Evolutionary conservation across 2,329 filamentous ascomycete species (phyloP).

Genomic region (Pseudogymnoascus sp.): DNA sequence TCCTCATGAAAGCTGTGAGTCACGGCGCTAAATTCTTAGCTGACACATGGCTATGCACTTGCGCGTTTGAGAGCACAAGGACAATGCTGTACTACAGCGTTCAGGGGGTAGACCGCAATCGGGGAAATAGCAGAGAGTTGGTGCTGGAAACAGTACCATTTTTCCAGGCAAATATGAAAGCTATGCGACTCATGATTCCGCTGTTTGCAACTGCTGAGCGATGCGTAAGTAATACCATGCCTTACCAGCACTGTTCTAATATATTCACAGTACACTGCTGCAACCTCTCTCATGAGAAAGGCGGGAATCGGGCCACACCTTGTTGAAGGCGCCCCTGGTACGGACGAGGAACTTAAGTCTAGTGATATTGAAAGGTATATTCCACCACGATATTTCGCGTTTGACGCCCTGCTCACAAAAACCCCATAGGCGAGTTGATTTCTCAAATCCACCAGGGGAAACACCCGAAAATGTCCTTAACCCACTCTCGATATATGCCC

Average conservation of each 20-base stretch:
- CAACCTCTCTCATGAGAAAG: constrained; percentile 12
- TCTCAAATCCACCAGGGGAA: constrained; percentile 15
- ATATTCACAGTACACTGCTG: constrained; percentile 1
- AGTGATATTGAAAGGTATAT: background rate
- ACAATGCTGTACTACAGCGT: constrained; percentile 43
- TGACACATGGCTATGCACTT: constrained; percentile 38
- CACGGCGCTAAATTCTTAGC: constrained; percentile 36
- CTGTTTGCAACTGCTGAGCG: constrained; percentile 3
- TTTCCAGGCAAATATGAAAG: constrained; percentile 8
- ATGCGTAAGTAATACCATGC: background rate
- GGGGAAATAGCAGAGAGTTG: constrained; percentile 9
- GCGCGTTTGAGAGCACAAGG: constrained; percentile 39
- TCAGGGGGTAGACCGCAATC: constrained; percentile 31
- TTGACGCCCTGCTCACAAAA: background rate
- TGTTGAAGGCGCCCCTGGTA: background rate
- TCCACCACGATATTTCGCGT: background rate
- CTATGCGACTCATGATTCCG: constrained; percentile 8
- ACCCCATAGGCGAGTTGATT: background rate
- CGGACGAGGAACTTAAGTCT: background rate
- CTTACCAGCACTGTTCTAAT: background rate
- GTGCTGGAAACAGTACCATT: constrained; percentile 1
- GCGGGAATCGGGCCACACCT: constrained; percentile 12
- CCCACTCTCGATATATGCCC: constrained; percentile 23
- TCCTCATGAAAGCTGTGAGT: constrained; percentile 33
- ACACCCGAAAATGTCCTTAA: constrained; percentile 24